Evolutionary conservation across 192 early-diverging fungal genomes (phyloP), one percentile per base, ranked within the genome.

Genomic region (Funneliformis geosporum): DNA sequence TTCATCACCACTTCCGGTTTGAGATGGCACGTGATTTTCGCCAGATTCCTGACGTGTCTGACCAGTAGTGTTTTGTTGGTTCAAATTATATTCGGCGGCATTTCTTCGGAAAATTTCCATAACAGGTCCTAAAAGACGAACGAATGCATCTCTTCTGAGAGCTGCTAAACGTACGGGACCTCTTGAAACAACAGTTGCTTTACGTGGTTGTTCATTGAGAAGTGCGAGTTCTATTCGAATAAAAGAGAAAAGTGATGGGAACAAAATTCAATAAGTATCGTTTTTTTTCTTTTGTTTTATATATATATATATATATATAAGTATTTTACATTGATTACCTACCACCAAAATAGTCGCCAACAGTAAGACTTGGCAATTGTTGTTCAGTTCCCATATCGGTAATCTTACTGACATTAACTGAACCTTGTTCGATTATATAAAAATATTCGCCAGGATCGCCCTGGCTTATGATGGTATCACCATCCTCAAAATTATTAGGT

Each of bases 341-440:
- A 93, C 92, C 92, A 85, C 92, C 92, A 85, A 93, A 93, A 82
- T 93, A 93, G 65, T 87, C 84, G 8, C 91, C 90, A 78, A 84
- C 88, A 61, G 81, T 80, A 80, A 92, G 72, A 21, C 46, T 18
- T 27, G 73, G 80, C 16, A 84, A 75, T 73, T 69, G 28, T 55
- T 87, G 83, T 81, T 90, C 88, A 61, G 86, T 83, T 12, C 87
- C 88, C 69, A 84, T 87, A 46, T 88, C 86, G 68, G 84, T 87
- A 21, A 80, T 80, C 47, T 85, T 88, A 47, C 82, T 82, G n/a
- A 93, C 89, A 25, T 69, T 39, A 4, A 88, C 91, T 68, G 89
- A 86, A 10, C 92, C 92, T 43, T 80, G 70, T 83, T 92, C 92
- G 67, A 93, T 90, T 28, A 93, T 84, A 79, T 90, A 93, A 78